These are phyloP conservation scores for Cordyceps farinosa DNA, from an alignment of 2,329 filamentous ascomycete genomes.

Conservation along the genomic window DNA sequence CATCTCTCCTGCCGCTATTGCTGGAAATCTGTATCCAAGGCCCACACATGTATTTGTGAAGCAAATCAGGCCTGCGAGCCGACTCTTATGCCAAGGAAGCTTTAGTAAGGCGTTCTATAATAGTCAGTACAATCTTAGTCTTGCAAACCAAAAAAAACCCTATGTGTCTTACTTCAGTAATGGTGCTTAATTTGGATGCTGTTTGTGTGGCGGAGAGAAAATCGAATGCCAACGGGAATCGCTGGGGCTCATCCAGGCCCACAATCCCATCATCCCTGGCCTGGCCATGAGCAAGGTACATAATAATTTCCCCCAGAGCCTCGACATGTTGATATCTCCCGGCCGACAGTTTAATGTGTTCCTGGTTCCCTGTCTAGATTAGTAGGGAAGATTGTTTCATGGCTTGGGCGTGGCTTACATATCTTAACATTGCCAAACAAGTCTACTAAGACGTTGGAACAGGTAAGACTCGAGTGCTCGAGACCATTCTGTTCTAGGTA, in stretches of 20 bases:
- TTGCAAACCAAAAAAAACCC: not conserved
- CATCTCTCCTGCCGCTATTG: not conserved
- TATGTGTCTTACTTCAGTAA: too few relatives aligned
- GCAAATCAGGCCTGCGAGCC: not conserved
- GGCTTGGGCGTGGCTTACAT: not conserved
- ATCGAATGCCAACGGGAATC: not conserved
- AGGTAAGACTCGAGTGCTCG: conserved; percentile 14
- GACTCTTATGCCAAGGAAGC: conserved; percentile 2
- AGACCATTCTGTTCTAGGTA: conserved; percentile 16
- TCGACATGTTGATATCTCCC: not conserved
- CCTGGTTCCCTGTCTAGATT: conserved; percentile 11
- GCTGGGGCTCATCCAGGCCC: not conserved
- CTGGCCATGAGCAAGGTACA: conserved; percentile 1
- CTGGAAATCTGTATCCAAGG: not conserved
- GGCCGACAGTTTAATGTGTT: conserved; percentile 2
- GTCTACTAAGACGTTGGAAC: conserved; percentile 17
- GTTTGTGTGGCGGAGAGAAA: not conserved
- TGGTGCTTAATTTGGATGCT: not conserved
- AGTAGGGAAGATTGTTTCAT: not conserved
- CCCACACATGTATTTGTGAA: not conserved
- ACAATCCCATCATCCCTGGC: not conserved
- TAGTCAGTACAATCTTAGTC: not conserved
- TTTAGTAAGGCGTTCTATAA: not conserved
- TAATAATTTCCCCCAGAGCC: not conserved
- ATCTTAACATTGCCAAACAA: conserved; percentile 14